These are phyloP conservation scores for Sporothrix luriei DNA, from an alignment of 2,329 filamentous ascomycete species.

Conservation along the genomic window DNA sequence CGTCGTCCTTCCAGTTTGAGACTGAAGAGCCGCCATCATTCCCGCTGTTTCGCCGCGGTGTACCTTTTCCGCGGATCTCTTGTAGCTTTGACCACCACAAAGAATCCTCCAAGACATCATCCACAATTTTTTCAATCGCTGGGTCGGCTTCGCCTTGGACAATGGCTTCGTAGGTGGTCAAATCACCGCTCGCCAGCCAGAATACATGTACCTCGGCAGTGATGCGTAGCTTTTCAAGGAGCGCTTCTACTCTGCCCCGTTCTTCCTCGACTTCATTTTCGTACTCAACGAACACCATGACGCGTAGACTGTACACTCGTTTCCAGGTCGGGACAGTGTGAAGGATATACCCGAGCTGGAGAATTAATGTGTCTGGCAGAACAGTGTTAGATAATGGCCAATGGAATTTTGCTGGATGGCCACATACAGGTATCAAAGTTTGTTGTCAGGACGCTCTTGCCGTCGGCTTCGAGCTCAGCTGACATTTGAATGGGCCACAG, in stretches of 20 bases:
- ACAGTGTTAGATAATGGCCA: slow-evolving; percentile 31
- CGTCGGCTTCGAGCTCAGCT: slow-evolving; percentile 71
- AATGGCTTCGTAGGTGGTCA: slow-evolving; percentile 75
- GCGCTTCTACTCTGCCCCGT: slow-evolving; percentile 66
- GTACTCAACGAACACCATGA: slow-evolving; percentile 88
- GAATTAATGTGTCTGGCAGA: slow-evolving; percentile 69
- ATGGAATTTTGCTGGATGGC: too few species aligned
- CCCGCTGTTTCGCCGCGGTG: slow-evolving; percentile 27
- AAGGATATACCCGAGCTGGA: slow-evolving; percentile 83
- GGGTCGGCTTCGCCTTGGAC: slow-evolving; percentile 68
- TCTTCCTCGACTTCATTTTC: slow-evolving; percentile 83
- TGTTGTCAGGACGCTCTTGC: slow-evolving; percentile 72
- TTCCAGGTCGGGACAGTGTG: slow-evolving; percentile 82
- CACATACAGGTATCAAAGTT: slow-evolving; percentile 85
- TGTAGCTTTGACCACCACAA: slow-evolving; percentile 83
- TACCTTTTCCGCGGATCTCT: slow-evolving; percentile 49
- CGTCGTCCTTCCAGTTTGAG: slow-evolving; percentile 1
- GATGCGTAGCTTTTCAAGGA: slow-evolving; percentile 80
- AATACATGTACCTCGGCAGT: slow-evolving; percentile 78
- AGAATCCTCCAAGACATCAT: slow-evolving; percentile 68
- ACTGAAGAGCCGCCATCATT: neutral
- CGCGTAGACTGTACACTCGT: slow-evolving; percentile 69
- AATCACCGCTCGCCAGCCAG: slow-evolving; percentile 72
- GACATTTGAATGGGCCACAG: slow-evolving; percentile 95
- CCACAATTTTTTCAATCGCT: slow-evolving; percentile 62